A percentile compares a stretch with the other conserved stretches of the same genome.
These are phyloP conservation scores for Beauveria australis DNA, from an alignment of 2,329 filamentous ascomycete species.

Conservation along the genomic window DNA sequence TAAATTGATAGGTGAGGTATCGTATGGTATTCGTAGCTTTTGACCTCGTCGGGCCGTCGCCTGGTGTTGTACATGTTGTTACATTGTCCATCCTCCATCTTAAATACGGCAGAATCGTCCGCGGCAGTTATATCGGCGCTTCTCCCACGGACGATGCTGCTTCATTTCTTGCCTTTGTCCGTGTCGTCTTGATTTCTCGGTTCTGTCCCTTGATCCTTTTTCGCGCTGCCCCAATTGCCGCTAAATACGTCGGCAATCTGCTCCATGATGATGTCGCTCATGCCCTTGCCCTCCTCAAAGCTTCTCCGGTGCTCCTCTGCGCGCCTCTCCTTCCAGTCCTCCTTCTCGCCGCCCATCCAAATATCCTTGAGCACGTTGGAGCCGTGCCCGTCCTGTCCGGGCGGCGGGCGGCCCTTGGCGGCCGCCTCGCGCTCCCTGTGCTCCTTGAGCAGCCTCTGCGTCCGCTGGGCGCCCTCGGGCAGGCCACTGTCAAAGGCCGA, in stretches of 20 bases:
- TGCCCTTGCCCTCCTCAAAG: constrained; percentile 46
- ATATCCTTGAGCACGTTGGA: constrained; percentile 34
- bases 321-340: constrained; percentile 46
- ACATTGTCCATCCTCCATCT: background rate
- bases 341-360: constrained; percentile 52
- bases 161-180: constrained; percentile 17
- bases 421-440: constrained; percentile 34
- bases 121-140: background rate
- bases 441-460: constrained; percentile 37
- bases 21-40: background rate
- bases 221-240: constrained; percentile 26
- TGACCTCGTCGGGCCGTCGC: background rate
- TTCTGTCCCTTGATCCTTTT: constrained; percentile 19
- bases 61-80: constrained; percentile 7
- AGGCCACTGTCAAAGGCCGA: constrained; percentile 44
- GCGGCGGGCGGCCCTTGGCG: constrained; percentile 14
- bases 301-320: constrained; percentile 43
- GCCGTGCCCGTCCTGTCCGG: constrained; percentile 21
- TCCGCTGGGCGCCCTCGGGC: constrained; percentile 45
- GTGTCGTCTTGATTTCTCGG: constrained; percentile 12
- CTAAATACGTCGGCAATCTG: constrained; percentile 48
- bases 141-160: background rate
- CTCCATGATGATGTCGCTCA: constrained; percentile 47
- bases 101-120: background rate
- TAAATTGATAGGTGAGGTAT: background rate